Conservation (phyloP, 2,329 filamentous ascomycete genomes). For the Phaeophleospora eucalypticola region DNA sequence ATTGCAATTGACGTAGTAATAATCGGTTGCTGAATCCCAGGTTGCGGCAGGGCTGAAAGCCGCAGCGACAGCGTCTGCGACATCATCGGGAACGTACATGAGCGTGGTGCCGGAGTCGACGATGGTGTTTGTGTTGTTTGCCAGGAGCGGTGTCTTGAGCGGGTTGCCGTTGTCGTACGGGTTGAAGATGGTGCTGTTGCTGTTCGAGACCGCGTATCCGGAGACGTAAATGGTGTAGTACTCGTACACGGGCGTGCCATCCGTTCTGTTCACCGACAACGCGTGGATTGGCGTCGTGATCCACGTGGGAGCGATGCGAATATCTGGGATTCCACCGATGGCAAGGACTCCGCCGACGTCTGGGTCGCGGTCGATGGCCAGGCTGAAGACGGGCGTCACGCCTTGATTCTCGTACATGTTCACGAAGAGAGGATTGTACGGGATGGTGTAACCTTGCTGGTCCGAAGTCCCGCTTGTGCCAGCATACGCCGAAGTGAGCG, state of each 20-base stretch:
- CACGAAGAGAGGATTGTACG: slow-evolving; percentile 51
- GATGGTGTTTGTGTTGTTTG: slow-evolving; percentile 37
- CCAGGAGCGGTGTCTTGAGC: slow-evolving; percentile 14
- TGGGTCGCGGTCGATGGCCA: slow-evolving; percentile 41
- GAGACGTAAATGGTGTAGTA: slow-evolving; percentile 39
- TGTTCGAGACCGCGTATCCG: slow-evolving; percentile 28
- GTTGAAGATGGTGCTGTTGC: slow-evolving; percentile 24
- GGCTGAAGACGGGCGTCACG: slow-evolving; percentile 45
- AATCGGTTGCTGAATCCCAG: slow-evolving; percentile 27
- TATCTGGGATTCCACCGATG: slow-evolving; percentile 48
- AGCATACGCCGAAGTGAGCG: slow-evolving; percentile 42
- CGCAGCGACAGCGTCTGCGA: slow-evolving; percentile 38
- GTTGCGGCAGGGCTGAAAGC: slow-evolving; percentile 42
- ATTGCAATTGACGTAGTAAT: slow-evolving; percentile 42
- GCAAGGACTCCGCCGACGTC: slow-evolving; percentile 43
- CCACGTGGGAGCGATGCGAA: slow-evolving; percentile 35
- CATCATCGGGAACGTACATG: slow-evolving; percentile 38
- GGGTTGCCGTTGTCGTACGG: slow-evolving; percentile 18
- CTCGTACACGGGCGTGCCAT: slow-evolving; percentile 30
- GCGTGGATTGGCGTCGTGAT: slow-evolving; percentile 35
- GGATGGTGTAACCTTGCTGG: slow-evolving; percentile 19
- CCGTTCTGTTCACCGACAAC: slow-evolving; percentile 23
- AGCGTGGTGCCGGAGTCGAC: slow-evolving; percentile 45
- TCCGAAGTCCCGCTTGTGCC: slow-evolving; percentile 27
- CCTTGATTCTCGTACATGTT: slow-evolving; percentile 45